A percentile compares a stretch with the other conserved stretches of the same genome.
Conservation (phyloP, 257 asterid genomes). For the Catharanthus roseus region DNA sequence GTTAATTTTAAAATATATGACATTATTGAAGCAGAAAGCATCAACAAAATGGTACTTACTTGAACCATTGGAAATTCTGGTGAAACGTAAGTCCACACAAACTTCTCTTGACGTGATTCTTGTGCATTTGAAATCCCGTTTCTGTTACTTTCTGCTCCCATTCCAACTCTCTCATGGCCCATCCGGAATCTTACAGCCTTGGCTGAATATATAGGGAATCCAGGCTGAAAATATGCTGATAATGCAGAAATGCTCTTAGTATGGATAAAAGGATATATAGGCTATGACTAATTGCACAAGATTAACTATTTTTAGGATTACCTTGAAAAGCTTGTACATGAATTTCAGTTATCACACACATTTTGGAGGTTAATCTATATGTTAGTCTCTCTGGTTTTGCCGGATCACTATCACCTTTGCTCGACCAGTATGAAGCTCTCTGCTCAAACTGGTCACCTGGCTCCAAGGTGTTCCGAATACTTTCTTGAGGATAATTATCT, state of each 20-base stretch:
- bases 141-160: constrained; percentile 22
- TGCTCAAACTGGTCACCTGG: constrained; percentile 43
- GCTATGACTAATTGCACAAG: background rate
- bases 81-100: constrained; percentile 61
- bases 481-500: constrained; percentile 70
- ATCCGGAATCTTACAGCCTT: constrained; percentile 58
- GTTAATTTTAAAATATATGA: too few species aligned
- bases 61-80: constrained; percentile 67
- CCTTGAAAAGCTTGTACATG: constrained; percentile 85
- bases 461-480: constrained; percentile 57
- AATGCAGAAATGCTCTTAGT: constrained; percentile 20
- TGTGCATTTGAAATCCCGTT: constrained; percentile 25
- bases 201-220: constrained; percentile 71
- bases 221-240: constrained; percentile 74
- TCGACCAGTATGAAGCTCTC: constrained; percentile 85
- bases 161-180: constrained; percentile 44
- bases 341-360: constrained; percentile 62
- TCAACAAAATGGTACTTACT: constrained; percentile 30
- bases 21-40: background rate
- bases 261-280: constrained; percentile 15
- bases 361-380: constrained; percentile 44
- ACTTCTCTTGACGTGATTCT: constrained; percentile 33
- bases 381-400: constrained; percentile 55
- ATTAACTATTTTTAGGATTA: constrained; percentile 15
- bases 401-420: constrained; percentile 53